Evolutionary conservation across 306 rosid species (phyloP), one percentile per base, ranked within the genome.

Genomic region (Quercus dentata): DNA sequence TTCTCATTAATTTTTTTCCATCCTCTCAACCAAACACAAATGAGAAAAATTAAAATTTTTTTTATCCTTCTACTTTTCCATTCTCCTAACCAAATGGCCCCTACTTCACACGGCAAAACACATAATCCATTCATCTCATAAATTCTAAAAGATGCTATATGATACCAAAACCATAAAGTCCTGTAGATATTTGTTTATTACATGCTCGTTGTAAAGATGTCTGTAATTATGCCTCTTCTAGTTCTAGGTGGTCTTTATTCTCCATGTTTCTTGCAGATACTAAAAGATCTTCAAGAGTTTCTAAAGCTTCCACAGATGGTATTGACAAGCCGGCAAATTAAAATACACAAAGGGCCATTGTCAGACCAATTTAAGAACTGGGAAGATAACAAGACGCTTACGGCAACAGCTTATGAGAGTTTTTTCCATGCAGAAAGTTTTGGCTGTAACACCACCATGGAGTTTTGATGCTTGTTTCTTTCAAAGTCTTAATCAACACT

Each of bases 271-370:
- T 67, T 76, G 88, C 96, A 95, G 99, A 90, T 74, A 83, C 89
- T 95, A 78, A 86, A 80, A 30, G 94, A 89, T 35, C 98, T 92
- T 75, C 88, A 81, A 82, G 88, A 80, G 72, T 95, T 95, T 79
- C 86, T 92, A 41, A 80, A 92, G 67, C 80, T 95, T 83, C 97
- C 97, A 2, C 52, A 14, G 79, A 89, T 76, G 94, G 80, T 85
- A 85, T 82, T 95, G 81, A 86, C 35, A 23, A 95, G 99, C 83
- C 89, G 89, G 51, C 98, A 95, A 74, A 91, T 95, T 46, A 92
- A 92, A 86, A 95, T 95, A 83, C 98, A 90, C 77, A 88, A 83
- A 52, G 97, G 98, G 51, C 84, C 88, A 27, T 28, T 92, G 79
- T 88, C 92, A 0, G 93, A 92, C 35, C 94, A 91, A 83, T 80